These are phyloP conservation scores for Blumeria hordei DNA, from an alignment of 2,329 filamentous ascomycete genomes.

Conservation along the genomic window DNA sequence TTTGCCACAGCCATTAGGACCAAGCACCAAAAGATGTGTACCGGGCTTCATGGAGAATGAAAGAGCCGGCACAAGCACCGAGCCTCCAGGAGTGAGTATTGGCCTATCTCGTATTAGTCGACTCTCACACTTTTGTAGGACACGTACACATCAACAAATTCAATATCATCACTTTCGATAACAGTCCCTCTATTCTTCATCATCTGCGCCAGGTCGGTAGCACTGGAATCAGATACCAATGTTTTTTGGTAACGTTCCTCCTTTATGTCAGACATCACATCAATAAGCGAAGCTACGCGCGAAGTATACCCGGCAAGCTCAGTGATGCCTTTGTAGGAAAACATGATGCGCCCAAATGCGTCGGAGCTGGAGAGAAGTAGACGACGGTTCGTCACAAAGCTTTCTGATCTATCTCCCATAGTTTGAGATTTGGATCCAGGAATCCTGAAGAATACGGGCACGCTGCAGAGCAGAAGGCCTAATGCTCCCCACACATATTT, in stretches of 20 bases:
- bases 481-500: constrained; percentile 98
- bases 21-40: constrained; percentile 75
- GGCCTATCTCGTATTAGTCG: constrained; percentile 24
- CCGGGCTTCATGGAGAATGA: constrained; percentile 71
- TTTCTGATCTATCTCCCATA: constrained; percentile 49
- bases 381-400: constrained; percentile 80
- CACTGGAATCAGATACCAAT: constrained; percentile 69
- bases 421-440: constrained; percentile 32
- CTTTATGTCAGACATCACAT: constrained; percentile 86
- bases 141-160: constrained; percentile 55
- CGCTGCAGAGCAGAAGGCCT: constrained; percentile 73
- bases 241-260: constrained; percentile 89
- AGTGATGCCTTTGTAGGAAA: constrained; percentile 91
- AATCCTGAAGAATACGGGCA: constrained; percentile 88
- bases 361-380: constrained; percentile 86
- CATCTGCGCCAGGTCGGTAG: constrained; percentile 58
- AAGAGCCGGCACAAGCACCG: constrained; percentile 64
- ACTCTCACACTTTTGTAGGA: constrained; percentile 1
- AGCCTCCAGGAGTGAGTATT: constrained; percentile 90
- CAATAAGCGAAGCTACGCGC: constrained; percentile 65
- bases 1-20: constrained; percentile 93
- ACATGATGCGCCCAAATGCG: constrained; percentile 89
- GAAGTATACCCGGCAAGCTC: constrained; percentile 91
- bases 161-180: constrained; percentile 59
- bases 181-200: constrained; percentile 62